These are phyloP conservation scores for Schoenoplectus triqueter DNA, from an alignment of 202 grass and related monocot genomes.

Conservation along the genomic window DNA sequence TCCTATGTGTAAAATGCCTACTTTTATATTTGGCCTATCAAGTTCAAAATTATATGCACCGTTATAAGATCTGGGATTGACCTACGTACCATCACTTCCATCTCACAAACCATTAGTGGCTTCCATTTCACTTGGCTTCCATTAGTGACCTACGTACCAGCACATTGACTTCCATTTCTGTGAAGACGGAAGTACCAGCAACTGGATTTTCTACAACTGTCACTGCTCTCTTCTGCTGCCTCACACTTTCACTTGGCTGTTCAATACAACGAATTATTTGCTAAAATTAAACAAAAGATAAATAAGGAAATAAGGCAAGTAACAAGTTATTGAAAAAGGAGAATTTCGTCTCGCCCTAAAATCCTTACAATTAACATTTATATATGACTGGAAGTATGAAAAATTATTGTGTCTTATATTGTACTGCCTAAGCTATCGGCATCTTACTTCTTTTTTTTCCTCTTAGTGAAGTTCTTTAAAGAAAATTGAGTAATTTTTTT, in stretches of 20 bases:
- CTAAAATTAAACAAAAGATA: neutral
- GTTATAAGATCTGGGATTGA: neutral
- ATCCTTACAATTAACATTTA: neutral
- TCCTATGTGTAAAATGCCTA: constrained; percentile 16
- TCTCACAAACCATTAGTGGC: constrained; percentile 45
- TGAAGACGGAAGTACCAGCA: constrained; percentile 36
- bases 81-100: constrained; percentile 58
- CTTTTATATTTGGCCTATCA: constrained; percentile 23
- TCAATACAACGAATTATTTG: constrained; percentile 34
- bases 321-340: neutral
- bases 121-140: no score
- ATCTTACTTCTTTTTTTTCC: neutral
- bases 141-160: constrained; percentile 49
- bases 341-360: neutral
- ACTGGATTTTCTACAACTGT: constrained; percentile 36
- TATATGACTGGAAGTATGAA: neutral
- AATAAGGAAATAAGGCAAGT: neutral
- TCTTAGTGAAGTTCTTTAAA: neutral
- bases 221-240: constrained; percentile 41
- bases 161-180: constrained; percentile 53
- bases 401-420: neutral
- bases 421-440: neutral
- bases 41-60: constrained; percentile 12
- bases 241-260: constrained; percentile 57
- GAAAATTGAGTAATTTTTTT: neutral